Conservation (phyloP, 805 yeast genomes). For the Ogataea ramenticola region DNA sequence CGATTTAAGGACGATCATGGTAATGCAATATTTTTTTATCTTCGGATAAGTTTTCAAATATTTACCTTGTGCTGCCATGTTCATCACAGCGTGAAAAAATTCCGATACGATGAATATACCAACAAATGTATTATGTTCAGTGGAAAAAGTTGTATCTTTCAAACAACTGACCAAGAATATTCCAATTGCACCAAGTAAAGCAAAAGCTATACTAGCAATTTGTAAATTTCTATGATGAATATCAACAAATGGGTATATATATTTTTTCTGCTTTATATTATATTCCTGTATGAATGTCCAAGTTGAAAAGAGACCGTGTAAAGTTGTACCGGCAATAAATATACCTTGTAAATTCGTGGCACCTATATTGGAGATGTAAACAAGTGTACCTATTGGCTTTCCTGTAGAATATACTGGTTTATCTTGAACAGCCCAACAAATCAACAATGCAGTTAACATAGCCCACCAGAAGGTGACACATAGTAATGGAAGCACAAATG, state of each 20-base stretch:
- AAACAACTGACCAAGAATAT: slow-evolving; percentile 69
- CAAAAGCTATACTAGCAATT: slow-evolving; percentile 12
- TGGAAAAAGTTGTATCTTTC: slow-evolving; percentile 50
- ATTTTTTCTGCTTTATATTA: slow-evolving; percentile 45
- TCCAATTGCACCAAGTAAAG: slow-evolving; percentile 48
- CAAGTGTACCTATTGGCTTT: slow-evolving; percentile 38
- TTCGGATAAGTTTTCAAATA: slow-evolving; percentile 16
- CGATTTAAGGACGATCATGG: slow-evolving; percentile 46
- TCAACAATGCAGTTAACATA: slow-evolving; percentile 74
- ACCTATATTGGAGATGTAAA: slow-evolving; percentile 80
- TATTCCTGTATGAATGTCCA: slow-evolving; percentile 59
- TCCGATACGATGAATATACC: slow-evolving; percentile 62
- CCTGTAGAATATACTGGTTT: slow-evolving; percentile 60
- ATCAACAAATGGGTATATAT: slow-evolving; percentile 42
- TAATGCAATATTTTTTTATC: slow-evolving; percentile 21
- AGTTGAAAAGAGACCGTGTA: slow-evolving; percentile 70
- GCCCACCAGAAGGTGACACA: slow-evolving; percentile 81
- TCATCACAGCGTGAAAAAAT: slow-evolving; percentile 43
- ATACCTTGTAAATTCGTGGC: slow-evolving; percentile 83
- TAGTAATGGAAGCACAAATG: slow-evolving; percentile 49
- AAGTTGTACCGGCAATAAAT: slow-evolving; percentile 70
- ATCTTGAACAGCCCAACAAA: slow-evolving; percentile 78
- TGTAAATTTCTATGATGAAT: slow-evolving; percentile 26
- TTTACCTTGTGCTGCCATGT: slow-evolving; percentile 36
- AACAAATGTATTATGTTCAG: slow-evolving; percentile 62